A percentile compares a stretch with the other conserved stretches of the same genome.
phyloP scores from a whole-genome alignment of 2,329 filamentous ascomycete genomes.

The Exutisphaerella laricina region DNA sequence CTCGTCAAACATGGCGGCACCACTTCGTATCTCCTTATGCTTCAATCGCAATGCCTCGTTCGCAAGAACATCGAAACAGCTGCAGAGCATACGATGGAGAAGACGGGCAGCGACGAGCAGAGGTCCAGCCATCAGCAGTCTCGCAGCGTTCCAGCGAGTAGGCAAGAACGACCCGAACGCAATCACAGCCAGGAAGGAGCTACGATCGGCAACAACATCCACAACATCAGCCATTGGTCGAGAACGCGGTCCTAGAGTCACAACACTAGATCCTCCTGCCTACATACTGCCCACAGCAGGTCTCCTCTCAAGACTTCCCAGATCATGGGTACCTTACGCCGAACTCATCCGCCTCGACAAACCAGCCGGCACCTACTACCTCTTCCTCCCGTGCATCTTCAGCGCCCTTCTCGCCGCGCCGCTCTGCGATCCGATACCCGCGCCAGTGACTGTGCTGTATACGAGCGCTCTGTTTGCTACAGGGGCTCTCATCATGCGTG shows the following conservation, averaged over 20 bases:
- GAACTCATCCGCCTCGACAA: conserved; percentile 78
- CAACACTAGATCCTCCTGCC: not conserved
- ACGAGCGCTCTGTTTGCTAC: conserved; percentile 65
- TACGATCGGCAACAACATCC: not conserved
- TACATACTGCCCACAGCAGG: conserved; percentile 69
- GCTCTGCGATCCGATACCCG: conserved; percentile 55
- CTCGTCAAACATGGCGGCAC: conserved; percentile 13
- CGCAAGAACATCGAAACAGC: conserved; percentile 17
- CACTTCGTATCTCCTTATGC: conserved; percentile 13
- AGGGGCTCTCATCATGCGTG: conserved; percentile 78
- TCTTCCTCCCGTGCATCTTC: conserved; percentile 81
- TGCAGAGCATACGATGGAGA: conserved; percentile 8
- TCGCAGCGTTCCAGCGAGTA: not conserved
- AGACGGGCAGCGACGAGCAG: conserved; percentile 18
- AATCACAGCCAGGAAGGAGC: not conserved
- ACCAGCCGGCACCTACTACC: conserved; percentile 74
- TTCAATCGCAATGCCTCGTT: conserved; percentile 13
- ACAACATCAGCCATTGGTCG: not conserved
- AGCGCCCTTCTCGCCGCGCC: conserved; percentile 75
- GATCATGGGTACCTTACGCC: conserved; percentile 69
- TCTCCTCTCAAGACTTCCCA: conserved; percentile 63
- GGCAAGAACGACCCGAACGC: not conserved
- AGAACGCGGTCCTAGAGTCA: not conserved
- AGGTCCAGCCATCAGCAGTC: not conserved
- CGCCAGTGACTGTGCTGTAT: conserved; percentile 56